phyloP scores from a whole-genome alignment of 768 basidiomycete genomes.

The Leccinum barrowsii region DNA sequence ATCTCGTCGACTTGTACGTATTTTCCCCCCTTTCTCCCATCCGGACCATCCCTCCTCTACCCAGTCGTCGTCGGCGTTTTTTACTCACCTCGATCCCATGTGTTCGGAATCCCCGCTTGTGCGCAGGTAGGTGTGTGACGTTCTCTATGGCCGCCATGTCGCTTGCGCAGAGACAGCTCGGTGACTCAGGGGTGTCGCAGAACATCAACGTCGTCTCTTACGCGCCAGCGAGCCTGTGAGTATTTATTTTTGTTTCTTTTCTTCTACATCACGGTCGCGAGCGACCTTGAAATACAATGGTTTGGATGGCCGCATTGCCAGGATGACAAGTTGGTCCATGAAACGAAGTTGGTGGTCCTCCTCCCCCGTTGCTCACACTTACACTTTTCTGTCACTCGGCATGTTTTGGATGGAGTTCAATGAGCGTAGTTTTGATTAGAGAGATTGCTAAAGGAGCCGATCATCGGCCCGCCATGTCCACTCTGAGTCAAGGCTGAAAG shows the following conservation, averaged over 20 bases:
- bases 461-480: neutral
- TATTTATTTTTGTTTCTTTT: neutral
- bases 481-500: neutral
- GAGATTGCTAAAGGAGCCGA: neutral
- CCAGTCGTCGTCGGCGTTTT: neutral
- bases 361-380: neutral
- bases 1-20: constrained; percentile 47
- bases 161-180: constrained; percentile 28
- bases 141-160: constrained; percentile 37
- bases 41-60: neutral
- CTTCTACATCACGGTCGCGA: neutral
- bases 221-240: constrained; percentile 38
- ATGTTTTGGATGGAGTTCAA: neutral
- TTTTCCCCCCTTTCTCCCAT: neutral
- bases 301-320: neutral
- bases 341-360: neutral
- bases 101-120: neutral
- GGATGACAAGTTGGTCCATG: neutral
- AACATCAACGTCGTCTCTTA: constrained; percentile 46
- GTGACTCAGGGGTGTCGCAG: constrained; percentile 40
- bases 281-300: neutral
- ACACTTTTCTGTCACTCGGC: neutral
- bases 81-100: neutral
- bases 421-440: neutral
- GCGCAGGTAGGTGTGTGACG: constrained; percentile 33